Evolutionary conservation across 768 basidiomycete species (phyloP).

Genomic region (Boletales sp.): DNA sequence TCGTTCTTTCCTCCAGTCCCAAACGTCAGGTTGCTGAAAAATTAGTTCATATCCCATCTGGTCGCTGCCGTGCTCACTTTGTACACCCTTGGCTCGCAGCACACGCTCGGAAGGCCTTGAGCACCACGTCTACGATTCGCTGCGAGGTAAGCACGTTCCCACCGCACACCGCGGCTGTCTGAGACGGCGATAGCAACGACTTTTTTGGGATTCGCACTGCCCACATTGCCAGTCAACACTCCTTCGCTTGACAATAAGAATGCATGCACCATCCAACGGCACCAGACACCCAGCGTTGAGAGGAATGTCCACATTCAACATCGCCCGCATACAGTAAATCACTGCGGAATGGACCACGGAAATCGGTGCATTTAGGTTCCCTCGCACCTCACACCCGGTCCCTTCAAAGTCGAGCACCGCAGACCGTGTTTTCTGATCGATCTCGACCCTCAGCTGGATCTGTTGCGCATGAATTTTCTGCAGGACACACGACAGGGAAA

Average conservation of each 20-base stretch:
- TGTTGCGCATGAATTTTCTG: conserved; percentile 21
- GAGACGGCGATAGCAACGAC: conserved; percentile 75
- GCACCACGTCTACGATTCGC: conserved; percentile 90
- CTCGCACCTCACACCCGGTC: conserved; percentile 79
- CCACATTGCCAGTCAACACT: not conserved
- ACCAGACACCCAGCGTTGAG: conserved; percentile 93
- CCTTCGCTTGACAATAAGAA: not conserved
- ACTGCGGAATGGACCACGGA: conserved; percentile 86
- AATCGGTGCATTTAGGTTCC: conserved; percentile 82
- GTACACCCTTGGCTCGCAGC: conserved; percentile 94
- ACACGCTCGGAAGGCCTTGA: conserved; percentile 88
- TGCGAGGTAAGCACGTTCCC: conserved; percentile 92
- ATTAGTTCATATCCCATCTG: not conserved
- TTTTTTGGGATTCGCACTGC: conserved; percentile 77
- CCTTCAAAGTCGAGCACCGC: conserved; percentile 85
- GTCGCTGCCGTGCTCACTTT: conserved; percentile 50
- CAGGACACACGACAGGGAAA: not conserved
- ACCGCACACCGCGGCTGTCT: conserved; percentile 87
- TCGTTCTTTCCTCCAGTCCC: conserved; percentile 84
- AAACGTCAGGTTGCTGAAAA: conserved; percentile 77
- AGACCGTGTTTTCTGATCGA: conserved; percentile 67
- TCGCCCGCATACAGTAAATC: conserved; percentile 85
- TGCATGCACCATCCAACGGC: conserved; percentile 65
- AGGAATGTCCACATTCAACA: conserved; percentile 85
- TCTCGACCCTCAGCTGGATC: conserved; percentile 76